Base-by-base conservation (phyloP, 2,329 filamentous ascomycete species). In the Pseudonectria foliicola region DNA sequence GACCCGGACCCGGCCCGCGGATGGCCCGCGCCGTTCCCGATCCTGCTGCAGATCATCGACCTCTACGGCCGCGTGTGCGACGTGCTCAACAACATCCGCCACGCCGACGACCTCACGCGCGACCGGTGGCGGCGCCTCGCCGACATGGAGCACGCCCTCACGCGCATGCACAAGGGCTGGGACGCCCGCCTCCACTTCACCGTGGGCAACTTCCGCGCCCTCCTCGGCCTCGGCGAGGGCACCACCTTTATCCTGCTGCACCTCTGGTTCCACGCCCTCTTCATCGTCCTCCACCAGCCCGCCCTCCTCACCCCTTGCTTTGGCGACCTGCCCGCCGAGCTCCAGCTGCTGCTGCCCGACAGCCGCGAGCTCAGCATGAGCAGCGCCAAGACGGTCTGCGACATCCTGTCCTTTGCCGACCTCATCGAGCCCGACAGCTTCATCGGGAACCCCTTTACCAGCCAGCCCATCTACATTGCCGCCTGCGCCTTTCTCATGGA, bases 391-490 rank as follows among this genome's bases (percentile, higher is more conserved):
- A 93, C 87, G 0, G 92, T 94, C 40, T 86, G 85, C 24, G 87
- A 94, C 49, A 94, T 94, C 12, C 62, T 93, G 7, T 82, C 84
- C 1, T 93, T 93, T 57, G 85, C 86, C 1, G 85, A 93, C 53
- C 64, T 93, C 8, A 85, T 92, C 33, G 85, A 93, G 55, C 79
- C 84, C 0, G 88, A 85, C 56, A 89, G 86, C 48, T 86, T 89
- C 37, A 81, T 89, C 24, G 85, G 86, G 2, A 94, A 92, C 40
- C 87, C 87, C 0, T 94, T 94, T 46, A 92, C 85, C 0, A 87
- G 83, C 31, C 87, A 94, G 57, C 87, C 87, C 0, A 93, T 93
- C 52, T 94, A 93, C 49, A 90, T 94, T 40, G 87, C 87, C 1
- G 87, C 86, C 1, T 93, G 86, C 53, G 87, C 87, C 0, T 94